Base-by-base conservation (phyloP, 352 stramenopile species). In the Hyaloperonospora brassicae region DNA sequence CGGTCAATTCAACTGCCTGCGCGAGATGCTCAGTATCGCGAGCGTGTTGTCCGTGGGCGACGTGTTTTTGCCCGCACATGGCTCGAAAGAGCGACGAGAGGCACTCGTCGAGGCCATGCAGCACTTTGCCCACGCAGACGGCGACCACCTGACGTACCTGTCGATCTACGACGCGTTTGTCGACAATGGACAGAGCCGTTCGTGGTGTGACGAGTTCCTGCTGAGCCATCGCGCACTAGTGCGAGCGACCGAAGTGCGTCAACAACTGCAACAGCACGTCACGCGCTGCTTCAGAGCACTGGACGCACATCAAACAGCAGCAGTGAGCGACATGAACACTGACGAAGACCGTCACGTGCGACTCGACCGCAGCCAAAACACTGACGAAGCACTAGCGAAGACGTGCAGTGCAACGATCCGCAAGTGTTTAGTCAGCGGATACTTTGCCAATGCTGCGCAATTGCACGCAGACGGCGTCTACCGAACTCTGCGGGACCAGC, bases 361-460 rank as follows among this genome's bases (percentile, higher is more conserved):
- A 12, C 27, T 66, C 2, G 17, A 44, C n/a, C 10, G 42, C 9
- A 44, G 17, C 14, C 17, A 17, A 17, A 57, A 21, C 38, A 17
- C 25, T 41, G 35, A 71, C 10, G 57, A 62, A 6, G 41, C 51
- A 7, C 69, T 70, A 3, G 59, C 68, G 14, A 64, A 58, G 23
- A 41, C 39, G 46, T 61, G 66, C 9, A 68, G 55, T 50, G 55
- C 50, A 17, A 35, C 61, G 0, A 71, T 89, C 25, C 72, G 76
- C 42, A 84, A 86, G 55, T 88, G 79, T 34, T 58, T 92, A 48
- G 75, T 77, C 25, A 81, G 68, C 25, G 82, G 82, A 0, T 92
- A 79, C 50, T 99, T 99, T 58, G 96, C 97, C 60, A 98, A 99
- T 57, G 93, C 84, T 21, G 96, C 95, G 1, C 96, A 95, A 55